Base-by-base conservation (phyloP, 2,329 filamentous ascomycete genomes). In the Dendrostoma leiphaemia region DNA sequence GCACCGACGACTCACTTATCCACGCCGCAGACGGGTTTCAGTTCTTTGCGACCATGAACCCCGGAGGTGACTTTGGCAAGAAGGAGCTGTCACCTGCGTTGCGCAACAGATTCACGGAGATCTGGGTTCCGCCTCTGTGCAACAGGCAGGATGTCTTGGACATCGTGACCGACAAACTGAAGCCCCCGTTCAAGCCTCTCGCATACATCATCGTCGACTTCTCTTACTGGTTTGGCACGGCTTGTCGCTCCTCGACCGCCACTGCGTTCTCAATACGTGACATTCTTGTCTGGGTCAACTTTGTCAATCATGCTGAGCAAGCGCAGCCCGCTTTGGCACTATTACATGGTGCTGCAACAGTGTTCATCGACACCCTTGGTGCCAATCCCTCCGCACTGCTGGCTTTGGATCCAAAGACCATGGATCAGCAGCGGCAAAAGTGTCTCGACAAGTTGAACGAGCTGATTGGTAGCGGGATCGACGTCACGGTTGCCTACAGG, bases 1-100 rank as follows among this genome's bases (percentile, higher is more conserved):
- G 94, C 0, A 83, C 90, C 2, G 81, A 89, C 5, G 86, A 96
- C 67, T 91, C 91, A 0, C 85, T 90, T 59, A 81, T 99, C 24
- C 81, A 82, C 31, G 94, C 89, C 6, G 71, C 79, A 10, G 78
- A 88, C 37, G 90, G 88, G 0, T 99, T 97, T 70, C 92, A 99
- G 65, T 97, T 99, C 71, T 83, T 99, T 56, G 93, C 94, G 3
- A 99, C 94, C 0, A 99, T 99, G 94, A 99, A 99, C 62, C 94
- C 94, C 8, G 95, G 95, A 48, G 94, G 95, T 43, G 94, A 99
- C 67, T 99, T 97, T 68, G 94, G 94, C 60, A 99, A 99, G 74
- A 91, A 93, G 62, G 94, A 99, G 69, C 80, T 99, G 12, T 99
- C 94, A 1, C 94, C 94, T 3, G 95, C 94, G 13, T 75, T 99